Base-by-base conservation (phyloP, 2,329 filamentous ascomycete genomes). In the Amesomyces nigricolor region DNA sequence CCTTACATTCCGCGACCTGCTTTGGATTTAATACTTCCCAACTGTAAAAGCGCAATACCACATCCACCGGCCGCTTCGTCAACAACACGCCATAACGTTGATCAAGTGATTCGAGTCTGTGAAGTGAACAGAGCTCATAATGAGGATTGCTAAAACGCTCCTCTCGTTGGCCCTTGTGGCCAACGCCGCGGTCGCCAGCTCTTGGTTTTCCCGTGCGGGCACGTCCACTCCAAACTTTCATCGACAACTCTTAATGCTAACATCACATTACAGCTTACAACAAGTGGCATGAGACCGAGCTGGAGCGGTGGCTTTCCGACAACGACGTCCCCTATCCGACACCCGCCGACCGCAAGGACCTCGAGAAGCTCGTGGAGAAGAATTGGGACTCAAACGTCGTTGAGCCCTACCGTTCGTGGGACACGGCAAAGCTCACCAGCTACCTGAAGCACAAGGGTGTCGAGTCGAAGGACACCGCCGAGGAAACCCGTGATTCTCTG, bases 261-360 rank as follows among this genome's bases (percentile, higher is more conserved):
- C 60, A 52, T 58, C 61, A 68, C 60, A 57, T 57, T 63, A 47
- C 67, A 96, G 92, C 87, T 14, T 97, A 97, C 79, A 96, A 97
- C 76, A 96, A 94, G 72, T 99, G 94, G 94, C 92, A 97, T 67
- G 87, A 97, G 78, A 95, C 89, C 19, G 94, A 99, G 79, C 83
- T 99, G 30, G 92, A 99, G 76, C 84, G 91, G 67, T 99, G 94
- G 94, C 84, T 99, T 48, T 88, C 88, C 30, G 94, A 99, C 70
- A 82, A 97, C 74, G 83, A 91, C 70, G 79, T 99, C 56, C 90
- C 92, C 9, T 91, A 96, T 71, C 91, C 94, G n/a, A 86, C 83
- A 10, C 84, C 91, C 10, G 85, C 92, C 47, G 91, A 96, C 73
- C 90, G 94, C 67, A 95, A 94, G 74, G 90, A 96, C 63, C 85